phyloP scores from a whole-genome alignment of 225 moss, liverwort and hornwort genomes.

The Polytrichum commune region DNA sequence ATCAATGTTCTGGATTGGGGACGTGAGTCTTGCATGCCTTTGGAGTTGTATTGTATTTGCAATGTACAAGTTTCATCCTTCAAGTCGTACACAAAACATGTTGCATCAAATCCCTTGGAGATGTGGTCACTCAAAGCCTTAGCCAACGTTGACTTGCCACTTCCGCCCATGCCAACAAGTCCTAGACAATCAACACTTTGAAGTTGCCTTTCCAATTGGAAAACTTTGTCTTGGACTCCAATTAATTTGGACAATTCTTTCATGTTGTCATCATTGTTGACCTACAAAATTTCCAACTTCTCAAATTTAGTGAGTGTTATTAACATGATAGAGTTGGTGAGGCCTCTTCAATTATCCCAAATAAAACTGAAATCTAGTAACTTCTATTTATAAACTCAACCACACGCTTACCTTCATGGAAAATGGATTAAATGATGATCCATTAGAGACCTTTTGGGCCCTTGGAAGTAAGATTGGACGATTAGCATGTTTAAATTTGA shows the following conservation, averaged over 20 bases:
- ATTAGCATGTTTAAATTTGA: neutral
- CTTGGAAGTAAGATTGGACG: neutral
- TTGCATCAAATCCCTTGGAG: neutral
- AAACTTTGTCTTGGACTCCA: neutral
- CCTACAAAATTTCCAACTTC: neutral
- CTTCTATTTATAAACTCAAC: neutral
- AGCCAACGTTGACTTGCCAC: neutral
- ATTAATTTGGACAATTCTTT: neutral
- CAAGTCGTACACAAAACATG: neutral
- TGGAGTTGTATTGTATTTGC: neutral
- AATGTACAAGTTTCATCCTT: neutral
- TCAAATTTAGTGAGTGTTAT: neutral
- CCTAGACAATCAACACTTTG: neutral
- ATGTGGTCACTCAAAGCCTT: neutral
- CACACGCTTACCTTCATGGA: neutral
- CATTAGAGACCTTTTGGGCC: neutral
- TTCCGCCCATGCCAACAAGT: neutral
- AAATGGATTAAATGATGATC: neutral
- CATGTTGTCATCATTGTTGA: neutral
- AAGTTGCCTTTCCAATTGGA: neutral
- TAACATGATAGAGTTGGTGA: neutral
- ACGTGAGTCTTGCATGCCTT: neutral
- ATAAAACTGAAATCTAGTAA: neutral
- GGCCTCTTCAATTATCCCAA: neutral
- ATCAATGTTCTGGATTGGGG: too few species aligned